Evolutionary conservation across 306 rosid species (phyloP).

Genomic region (Biancaea sappan): DNA sequence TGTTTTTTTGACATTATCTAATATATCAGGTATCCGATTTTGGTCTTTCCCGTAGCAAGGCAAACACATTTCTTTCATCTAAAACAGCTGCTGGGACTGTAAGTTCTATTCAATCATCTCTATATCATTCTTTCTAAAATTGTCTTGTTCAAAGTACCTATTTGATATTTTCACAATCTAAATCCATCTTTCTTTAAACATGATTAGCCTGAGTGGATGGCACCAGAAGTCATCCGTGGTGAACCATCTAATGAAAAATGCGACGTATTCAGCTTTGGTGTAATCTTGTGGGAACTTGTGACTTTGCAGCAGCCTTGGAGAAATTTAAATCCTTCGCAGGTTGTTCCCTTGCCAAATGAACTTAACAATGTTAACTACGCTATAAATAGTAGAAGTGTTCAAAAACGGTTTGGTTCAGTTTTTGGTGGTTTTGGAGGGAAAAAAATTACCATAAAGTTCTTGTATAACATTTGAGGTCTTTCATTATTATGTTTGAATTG

Average conservation of each 20-base stretch:
- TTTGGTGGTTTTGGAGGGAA: too few relatives aligned
- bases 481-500: too few relatives aligned
- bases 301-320: constrained; percentile 94
- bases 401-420: too few relatives aligned
- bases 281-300: constrained; percentile 91
- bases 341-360: constrained; percentile 32
- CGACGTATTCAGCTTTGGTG: constrained; percentile 93
- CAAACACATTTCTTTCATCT: constrained; percentile 88
- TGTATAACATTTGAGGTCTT: too few relatives aligned
- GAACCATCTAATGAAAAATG: constrained; percentile 90
- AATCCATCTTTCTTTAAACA: constrained; percentile 10
- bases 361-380: constrained; percentile 16
- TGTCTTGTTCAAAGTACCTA: constrained; percentile 3
- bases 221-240: constrained; percentile 94
- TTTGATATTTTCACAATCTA: constrained; percentile 34
- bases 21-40: constrained; percentile 76
- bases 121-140: background rate
- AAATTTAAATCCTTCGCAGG: constrained; percentile 79
- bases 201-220: constrained; percentile 93
- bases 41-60: constrained; percentile 92
- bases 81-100: constrained; percentile 97
- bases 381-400: constrained; percentile 22
- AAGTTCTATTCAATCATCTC: constrained; percentile 43
- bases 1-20: constrained; percentile 31
- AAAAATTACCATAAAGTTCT: too few relatives aligned